Percentiles rank a stretch among this genome's conserved stretches.
phyloP scores from a whole-genome alignment of 495 filamentous ascomycete species.

The Penicillium pulvis region DNA sequence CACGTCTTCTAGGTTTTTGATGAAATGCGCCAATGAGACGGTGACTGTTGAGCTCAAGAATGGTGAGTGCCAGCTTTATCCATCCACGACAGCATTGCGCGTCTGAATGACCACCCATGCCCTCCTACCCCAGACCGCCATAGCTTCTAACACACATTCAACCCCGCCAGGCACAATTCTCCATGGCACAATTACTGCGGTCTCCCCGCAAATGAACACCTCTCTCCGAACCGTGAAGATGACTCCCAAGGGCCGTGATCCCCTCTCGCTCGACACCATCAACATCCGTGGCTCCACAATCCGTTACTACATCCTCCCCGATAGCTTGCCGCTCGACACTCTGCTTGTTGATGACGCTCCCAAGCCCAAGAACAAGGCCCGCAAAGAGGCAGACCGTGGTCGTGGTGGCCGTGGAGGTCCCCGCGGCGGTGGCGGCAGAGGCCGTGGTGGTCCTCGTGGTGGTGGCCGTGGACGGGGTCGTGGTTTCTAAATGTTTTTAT shows the following conservation, averaged over 20 bases:
- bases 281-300: slow-evolving; percentile 93
- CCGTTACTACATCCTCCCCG: slow-evolving; percentile 90
- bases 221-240: slow-evolving; percentile 91
- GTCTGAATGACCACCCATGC: not conserved
- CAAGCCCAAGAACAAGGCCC: slow-evolving; percentile 98
- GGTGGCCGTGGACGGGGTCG: slow-evolving; percentile 63
- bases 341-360: slow-evolving; percentile 93
- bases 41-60: slow-evolving; percentile 98
- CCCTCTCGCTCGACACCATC: slow-evolving; percentile 89
- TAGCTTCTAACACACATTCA: slow-evolving; percentile 4
- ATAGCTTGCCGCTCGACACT: slow-evolving; percentile 91
- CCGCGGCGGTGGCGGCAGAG: slow-evolving; percentile 57
- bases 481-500: slow-evolving; percentile 47
- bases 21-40: slow-evolving; percentile 98
- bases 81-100: not conserved
- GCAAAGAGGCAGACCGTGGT: slow-evolving; percentile 83
- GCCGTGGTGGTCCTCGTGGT: slow-evolving; percentile 59
- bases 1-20: slow-evolving; percentile 72
- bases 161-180: slow-evolving; percentile 75
- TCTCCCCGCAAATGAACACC: slow-evolving; percentile 97
- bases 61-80: slow-evolving; percentile 53
- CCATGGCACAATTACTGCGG: slow-evolving; percentile 91
- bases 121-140: slow-evolving; percentile 2
- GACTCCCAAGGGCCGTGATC: slow-evolving; percentile 83
- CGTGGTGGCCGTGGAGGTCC: slow-evolving; percentile 52